Evolutionary conservation across 2,329 filamentous ascomycete species (phyloP), one percentile per base, ranked within the genome.

Genomic region (Penicillium hesseltinei): DNA sequence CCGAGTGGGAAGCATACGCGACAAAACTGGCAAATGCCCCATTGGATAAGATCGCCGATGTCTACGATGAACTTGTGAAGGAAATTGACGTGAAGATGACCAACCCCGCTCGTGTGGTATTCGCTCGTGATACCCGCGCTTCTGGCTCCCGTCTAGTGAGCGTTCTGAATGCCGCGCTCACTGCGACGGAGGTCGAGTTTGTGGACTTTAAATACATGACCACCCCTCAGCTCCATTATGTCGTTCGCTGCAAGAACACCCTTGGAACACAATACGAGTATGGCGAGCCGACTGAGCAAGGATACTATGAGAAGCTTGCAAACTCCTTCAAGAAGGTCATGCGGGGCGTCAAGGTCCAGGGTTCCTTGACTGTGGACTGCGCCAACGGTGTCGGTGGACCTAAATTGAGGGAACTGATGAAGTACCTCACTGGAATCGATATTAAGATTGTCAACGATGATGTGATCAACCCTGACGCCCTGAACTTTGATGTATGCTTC

Each of bases 201-300:
- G 86, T 86, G 70, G 93, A 97, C 80, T 93, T 88, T 79, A 94
- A 93, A 77, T 88, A 92, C 72, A 82, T 97, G 69, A 97, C 94
- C 13, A 99, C 94, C 4, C 94, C 94, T n/a, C 94, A 97, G 78
- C 84, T 99, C 57, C 94, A 99, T 80, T 99, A 99, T 77, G 82
- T 97, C 63, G 93, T 93, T 33, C 90, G 94, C 63, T 96, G 92
- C 75, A 85, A 92, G 77, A 99, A 99, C 79, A 97, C 93, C 1
- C 84, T 94, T 68, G 90, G 89, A 60, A 95, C 91, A 2, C 88
- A 89, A 55, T 88, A 92, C 66, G 85, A 91, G 19, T 99, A 97
- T 72, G 94, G 94, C 56, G 87, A 91, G 71, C 85, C 91, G 52
- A 96, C 89, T 61, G 93, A 97, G 79, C 81, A 86, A 57, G 94